Evolutionary conservation across 371 early-diverging fungal genomes (phyloP).

Genomic region (Saksenaea vasiformis): DNA sequence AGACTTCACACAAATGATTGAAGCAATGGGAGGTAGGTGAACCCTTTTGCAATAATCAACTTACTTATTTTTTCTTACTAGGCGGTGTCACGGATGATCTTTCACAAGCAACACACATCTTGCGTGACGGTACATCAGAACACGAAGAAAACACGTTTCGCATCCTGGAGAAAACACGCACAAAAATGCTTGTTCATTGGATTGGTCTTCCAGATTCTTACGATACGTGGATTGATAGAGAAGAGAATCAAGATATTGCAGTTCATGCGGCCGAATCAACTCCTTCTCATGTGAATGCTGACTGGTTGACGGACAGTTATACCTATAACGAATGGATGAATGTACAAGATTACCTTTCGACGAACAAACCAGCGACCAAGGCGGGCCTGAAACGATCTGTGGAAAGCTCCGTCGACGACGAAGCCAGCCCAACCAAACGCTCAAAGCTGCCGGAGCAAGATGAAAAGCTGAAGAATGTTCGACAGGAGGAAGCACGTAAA

Average conservation of each 20-base stretch:
- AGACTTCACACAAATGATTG: constrained; percentile 35
- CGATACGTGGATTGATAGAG: constrained; percentile 63
- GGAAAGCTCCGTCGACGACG: constrained; percentile 26
- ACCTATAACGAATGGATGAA: constrained; percentile 77
- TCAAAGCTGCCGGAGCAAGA: constrained; percentile 14
- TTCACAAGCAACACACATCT: constrained; percentile 61
- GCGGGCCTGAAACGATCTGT: constrained; percentile 22
- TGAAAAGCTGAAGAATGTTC: constrained; percentile 19
- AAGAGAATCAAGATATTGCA: constrained; percentile 39
- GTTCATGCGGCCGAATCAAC: constrained; percentile 17
- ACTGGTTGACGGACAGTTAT: constrained; percentile 74
- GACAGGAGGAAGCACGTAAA: constrained; percentile 66
- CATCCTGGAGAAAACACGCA: constrained; percentile 40
- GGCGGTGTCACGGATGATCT: constrained; percentile 37
- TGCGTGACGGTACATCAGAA: constrained; percentile 33
- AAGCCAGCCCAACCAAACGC: constrained; percentile 13
- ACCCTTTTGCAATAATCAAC: not conserved
- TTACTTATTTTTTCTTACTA: constrained; percentile 11
- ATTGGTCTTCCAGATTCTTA: constrained; percentile 77
- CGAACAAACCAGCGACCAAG: constrained; percentile 38
- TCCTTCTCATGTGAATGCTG: constrained; percentile 61
- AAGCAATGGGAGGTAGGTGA: constrained; percentile 52
- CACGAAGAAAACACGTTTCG: constrained; percentile 27
- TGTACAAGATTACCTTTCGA: constrained; percentile 48
- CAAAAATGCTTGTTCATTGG: constrained; percentile 66